Conservation (phyloP, 352 stramenopile species). For the Phytophthora hybrid region DNA sequence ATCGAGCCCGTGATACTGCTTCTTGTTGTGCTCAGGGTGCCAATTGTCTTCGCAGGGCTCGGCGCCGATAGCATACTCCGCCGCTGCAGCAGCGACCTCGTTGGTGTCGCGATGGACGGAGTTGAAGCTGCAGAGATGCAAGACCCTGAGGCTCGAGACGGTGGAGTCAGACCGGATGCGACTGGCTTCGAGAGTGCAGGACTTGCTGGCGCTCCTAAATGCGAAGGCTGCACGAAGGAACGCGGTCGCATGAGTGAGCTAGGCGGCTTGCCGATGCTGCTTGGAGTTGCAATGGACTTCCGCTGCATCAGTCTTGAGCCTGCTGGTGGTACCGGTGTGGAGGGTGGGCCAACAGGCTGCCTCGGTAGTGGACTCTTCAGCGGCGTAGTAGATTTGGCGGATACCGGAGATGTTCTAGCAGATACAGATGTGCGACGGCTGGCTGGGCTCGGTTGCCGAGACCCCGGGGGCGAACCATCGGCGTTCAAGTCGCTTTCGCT, state of each 20-base stretch:
- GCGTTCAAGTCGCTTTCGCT: not conserved
- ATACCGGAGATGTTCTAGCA: slow-evolving; percentile 11
- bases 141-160: slow-evolving; percentile 2
- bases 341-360: not conserved
- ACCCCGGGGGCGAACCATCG: not conserved
- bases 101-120: slow-evolving; percentile 2
- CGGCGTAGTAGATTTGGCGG: slow-evolving; percentile 2
- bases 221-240: slow-evolving; percentile 20
- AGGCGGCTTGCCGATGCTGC: slow-evolving; percentile 18
- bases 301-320: slow-evolving; percentile 19
- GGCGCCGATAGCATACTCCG: slow-evolving; percentile 16
- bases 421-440: slow-evolving; percentile 4
- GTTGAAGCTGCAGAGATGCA: slow-evolving; percentile 4
- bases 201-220: not conserved
- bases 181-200: not conserved
- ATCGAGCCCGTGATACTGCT: slow-evolving; percentile 17
- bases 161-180: slow-evolving; percentile 12
- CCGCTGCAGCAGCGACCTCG: slow-evolving; percentile 19
- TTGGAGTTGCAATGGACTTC: slow-evolving; percentile 11
- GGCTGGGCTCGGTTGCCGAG: slow-evolving; percentile 6
- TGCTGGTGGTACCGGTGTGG: slow-evolving; percentile 8
- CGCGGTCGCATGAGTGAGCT: slow-evolving; percentile 24
- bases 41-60: slow-evolving; percentile 8
- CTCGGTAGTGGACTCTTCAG: not conserved
- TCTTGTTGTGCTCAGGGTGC: not conserved